A percentile compares a stretch with the other conserved stretches of the same genome.
Conservation (phyloP, 2,329 filamentous ascomycete genomes). For the Arthrobotrys sinensis region DNA sequence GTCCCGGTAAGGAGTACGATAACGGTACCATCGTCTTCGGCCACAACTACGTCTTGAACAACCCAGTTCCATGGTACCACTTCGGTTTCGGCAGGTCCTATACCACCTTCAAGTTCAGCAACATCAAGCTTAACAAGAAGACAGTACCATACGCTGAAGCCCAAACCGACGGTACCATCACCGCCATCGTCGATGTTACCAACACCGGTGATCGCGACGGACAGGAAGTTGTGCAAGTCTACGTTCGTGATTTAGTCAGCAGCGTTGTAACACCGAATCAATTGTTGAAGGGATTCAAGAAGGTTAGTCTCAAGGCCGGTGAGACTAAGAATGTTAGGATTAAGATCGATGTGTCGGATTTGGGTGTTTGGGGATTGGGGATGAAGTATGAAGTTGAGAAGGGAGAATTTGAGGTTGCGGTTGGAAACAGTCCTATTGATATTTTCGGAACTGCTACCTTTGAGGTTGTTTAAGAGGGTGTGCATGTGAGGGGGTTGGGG, state of each 20-base stretch:
- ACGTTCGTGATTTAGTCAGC: slow-evolving; percentile 76
- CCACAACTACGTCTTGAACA: slow-evolving; percentile 76
- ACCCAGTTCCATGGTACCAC: slow-evolving; percentile 75
- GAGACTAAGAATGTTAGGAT: slow-evolving; percentile 73
- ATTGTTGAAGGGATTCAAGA: slow-evolving; percentile 78
- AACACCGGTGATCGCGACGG: slow-evolving; percentile 74
- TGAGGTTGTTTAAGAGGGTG: slow-evolving; percentile 36
- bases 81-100: slow-evolving; percentile 80
- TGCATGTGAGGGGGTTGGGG: background rate
- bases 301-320: slow-evolving; percentile 75
- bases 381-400: slow-evolving; percentile 83
- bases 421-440: slow-evolving; percentile 70
- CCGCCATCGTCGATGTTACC: slow-evolving; percentile 74
- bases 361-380: slow-evolving; percentile 73
- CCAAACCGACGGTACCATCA: slow-evolving; percentile 71
- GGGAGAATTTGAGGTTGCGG: slow-evolving; percentile 76
- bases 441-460: slow-evolving; percentile 49
- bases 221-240: slow-evolving; percentile 78
- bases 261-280: slow-evolving; percentile 77
- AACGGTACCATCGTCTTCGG: slow-evolving; percentile 78
- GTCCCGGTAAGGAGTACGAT: slow-evolving; percentile 71
- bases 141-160: slow-evolving; percentile 34
- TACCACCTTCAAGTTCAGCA: slow-evolving; percentile 75
- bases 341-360: slow-evolving; percentile 70
- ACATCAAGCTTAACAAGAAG: slow-evolving; percentile 71